Conservation (phyloP, 2,329 filamentous ascomycete genomes). For the Coniochaeta hoffmannii region DNA sequence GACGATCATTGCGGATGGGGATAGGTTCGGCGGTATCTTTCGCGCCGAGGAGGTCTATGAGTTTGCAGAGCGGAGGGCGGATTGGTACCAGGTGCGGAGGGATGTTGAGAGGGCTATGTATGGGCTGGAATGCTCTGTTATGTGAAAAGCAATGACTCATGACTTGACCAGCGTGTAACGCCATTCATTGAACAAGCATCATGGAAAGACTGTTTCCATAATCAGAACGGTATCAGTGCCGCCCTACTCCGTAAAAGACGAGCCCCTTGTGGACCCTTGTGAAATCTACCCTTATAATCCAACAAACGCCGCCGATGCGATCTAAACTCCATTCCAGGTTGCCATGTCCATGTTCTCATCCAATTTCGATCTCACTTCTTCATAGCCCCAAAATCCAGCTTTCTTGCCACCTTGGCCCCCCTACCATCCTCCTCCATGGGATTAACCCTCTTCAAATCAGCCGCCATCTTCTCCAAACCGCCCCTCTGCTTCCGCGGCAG, state of each 20-base stretch:
- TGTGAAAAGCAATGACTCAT: constrained; percentile 47
- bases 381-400: constrained; percentile 64
- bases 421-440: constrained; percentile 60
- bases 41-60: constrained; percentile 95
- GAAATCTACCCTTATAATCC: neutral
- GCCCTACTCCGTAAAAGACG: too few species aligned
- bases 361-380: constrained; percentile 14
- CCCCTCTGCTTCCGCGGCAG: constrained; percentile 68
- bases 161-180: too few species aligned
- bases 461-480: constrained; percentile 67
- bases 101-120: constrained; percentile 97
- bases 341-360: neutral
- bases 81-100: constrained; percentile 87
- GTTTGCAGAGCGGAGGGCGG: constrained; percentile 86
- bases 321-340: neutral
- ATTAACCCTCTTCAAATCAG: constrained; percentile 66
- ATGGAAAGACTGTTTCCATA: too few species aligned
- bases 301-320: neutral
- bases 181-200: too few species aligned
- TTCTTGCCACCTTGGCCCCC: constrained; percentile 71
- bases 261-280: neutral
- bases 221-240: too few species aligned
- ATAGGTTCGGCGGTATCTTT: constrained; percentile 87
- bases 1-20: constrained; percentile 84
- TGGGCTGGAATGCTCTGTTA: constrained; percentile 78